A percentile compares a stretch with the other conserved stretches of the same genome.
Evolutionary conservation across 176 grass and related monocot genomes (phyloP).

Genomic region (Zizania latifolia): DNA sequence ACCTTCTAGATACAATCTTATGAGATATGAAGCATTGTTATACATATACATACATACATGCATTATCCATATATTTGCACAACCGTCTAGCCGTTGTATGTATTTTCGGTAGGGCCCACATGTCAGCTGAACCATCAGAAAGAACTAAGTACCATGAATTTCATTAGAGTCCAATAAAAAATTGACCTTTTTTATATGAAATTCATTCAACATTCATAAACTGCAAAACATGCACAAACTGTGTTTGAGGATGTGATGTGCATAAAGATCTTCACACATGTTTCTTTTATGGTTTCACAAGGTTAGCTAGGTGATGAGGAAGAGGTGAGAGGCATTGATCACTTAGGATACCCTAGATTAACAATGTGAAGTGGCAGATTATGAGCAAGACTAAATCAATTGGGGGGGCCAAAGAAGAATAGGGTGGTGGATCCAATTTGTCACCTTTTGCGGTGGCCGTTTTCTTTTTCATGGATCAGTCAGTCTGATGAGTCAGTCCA

Average conservation of each 20-base stretch:
- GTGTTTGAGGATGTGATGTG: background rate
- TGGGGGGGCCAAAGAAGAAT: constrained; percentile 6
- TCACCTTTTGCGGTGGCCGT: constrained; percentile 42
- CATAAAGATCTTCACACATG: background rate
- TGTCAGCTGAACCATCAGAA: background rate
- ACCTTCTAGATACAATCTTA: background rate
- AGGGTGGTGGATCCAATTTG: constrained; percentile 45
- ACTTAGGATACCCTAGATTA: constrained; percentile 33
- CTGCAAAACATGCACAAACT: background rate
- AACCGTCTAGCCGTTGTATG: background rate
- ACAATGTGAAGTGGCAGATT: constrained; percentile 11
- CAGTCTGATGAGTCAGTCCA: constrained; percentile 33
- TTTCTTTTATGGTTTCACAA: too few relatives aligned
- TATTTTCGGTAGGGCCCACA: background rate
- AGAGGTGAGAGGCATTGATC: background rate
- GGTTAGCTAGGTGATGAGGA: background rate
- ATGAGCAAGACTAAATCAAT: background rate
- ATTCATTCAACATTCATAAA: background rate
- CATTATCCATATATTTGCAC: too few relatives aligned
- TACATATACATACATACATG: too few relatives aligned
- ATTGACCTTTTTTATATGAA: background rate
- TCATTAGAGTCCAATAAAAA: background rate
- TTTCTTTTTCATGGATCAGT: background rate
- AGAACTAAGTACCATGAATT: background rate
- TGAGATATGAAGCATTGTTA: background rate